phyloP scores from a whole-genome alignment of 768 basidiomycete genomes.

The Termitomyces bulborhizus region DNA sequence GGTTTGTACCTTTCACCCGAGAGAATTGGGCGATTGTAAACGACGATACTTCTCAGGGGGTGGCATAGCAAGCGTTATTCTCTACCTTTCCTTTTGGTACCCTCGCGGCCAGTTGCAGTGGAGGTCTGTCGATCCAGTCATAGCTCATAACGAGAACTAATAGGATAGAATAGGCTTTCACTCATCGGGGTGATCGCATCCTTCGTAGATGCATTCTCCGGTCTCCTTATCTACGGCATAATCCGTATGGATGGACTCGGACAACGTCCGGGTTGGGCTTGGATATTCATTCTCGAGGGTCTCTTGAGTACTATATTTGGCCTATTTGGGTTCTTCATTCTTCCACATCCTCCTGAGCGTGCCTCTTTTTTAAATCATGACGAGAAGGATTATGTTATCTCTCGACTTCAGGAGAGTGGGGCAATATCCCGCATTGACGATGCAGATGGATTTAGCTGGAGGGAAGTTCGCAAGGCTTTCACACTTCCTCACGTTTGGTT shows the following conservation, averaged over 20 bases:
- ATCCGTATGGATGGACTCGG: neutral
- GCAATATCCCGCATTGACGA: neutral
- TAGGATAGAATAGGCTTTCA: neutral
- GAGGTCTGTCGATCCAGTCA: neutral
- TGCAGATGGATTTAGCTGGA: neutral
- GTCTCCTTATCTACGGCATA: neutral
- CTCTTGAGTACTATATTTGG: neutral
- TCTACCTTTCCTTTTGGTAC: neutral
- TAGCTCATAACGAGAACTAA: neutral
- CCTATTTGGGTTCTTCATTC: neutral
- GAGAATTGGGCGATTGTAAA: neutral
- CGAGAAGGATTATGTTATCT: neutral
- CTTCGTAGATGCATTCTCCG: neutral
- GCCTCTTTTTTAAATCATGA: neutral
- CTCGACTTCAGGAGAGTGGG: neutral
- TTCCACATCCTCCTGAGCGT: neutral
- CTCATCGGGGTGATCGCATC: neutral
- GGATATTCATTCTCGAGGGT: neutral
- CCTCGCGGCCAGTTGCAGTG: neutral
- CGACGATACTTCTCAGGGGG: neutral
- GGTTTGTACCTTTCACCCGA: neutral
- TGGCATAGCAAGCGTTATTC: neutral
- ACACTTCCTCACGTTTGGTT: neutral
- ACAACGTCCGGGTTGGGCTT: neutral
- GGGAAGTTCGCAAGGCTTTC: neutral